phyloP scores from a whole-genome alignment of 306 rosid genomes.

The Vicia faba region DNA sequence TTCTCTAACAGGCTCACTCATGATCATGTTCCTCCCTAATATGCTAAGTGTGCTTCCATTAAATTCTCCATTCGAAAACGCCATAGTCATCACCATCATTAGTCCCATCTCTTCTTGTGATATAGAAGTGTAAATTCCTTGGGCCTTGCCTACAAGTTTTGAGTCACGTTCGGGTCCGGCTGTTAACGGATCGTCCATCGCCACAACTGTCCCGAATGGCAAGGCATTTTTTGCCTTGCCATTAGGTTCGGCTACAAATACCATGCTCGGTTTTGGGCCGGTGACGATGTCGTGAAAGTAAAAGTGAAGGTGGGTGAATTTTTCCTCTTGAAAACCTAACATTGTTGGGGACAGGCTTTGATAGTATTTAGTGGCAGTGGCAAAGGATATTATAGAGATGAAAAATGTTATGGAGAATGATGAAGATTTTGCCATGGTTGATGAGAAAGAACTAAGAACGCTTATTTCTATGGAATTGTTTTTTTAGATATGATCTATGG shows the following conservation, averaged over 20 bases:
- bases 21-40: constrained; percentile 46
- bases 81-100: constrained; percentile 51
- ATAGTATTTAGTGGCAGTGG: constrained; percentile 26
- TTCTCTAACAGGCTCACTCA: constrained; percentile 41
- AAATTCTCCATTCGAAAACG: constrained; percentile 47
- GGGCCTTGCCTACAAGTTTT: constrained; percentile 50
- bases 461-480: neutral
- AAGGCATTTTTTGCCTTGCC: constrained; percentile 18
- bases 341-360: constrained; percentile 29
- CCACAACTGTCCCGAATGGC: constrained; percentile 46
- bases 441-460: constrained; percentile 1
- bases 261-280: constrained; percentile 47
- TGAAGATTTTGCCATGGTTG: constrained; percentile 12
- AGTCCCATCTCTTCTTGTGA: constrained; percentile 32
- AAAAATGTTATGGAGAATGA: neutral
- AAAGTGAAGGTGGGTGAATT: constrained; percentile 62
- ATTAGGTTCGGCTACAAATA: constrained; percentile 46
- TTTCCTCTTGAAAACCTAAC: constrained; percentile 46
- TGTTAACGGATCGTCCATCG: constrained; percentile 56
- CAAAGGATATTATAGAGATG: neutral
- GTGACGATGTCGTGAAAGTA: constrained; percentile 59
- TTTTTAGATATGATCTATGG: neutral
- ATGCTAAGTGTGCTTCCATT: constrained; percentile 57
- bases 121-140: constrained; percentile 48
- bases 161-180: constrained; percentile 45